Percentiles rank a stretch among this genome's conserved stretches.
phyloP scores from a whole-genome alignment of 202 grass and related monocot genomes.

The Zoysia matrella region DNA sequence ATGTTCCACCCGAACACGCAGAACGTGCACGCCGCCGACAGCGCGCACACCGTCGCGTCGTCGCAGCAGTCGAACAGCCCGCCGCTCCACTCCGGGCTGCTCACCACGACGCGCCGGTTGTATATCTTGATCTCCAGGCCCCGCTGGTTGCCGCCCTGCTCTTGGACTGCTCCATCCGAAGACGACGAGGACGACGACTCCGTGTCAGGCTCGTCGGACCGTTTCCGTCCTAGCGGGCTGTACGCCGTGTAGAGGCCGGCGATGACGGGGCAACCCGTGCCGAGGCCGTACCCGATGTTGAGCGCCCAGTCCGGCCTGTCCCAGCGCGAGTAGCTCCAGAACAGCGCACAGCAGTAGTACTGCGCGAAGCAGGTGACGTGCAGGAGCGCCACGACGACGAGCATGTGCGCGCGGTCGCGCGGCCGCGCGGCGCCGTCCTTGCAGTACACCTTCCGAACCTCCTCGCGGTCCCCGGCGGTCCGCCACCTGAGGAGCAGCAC shows the following conservation, averaged over 20 bases:
- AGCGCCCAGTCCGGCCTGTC: slow-evolving; percentile 69
- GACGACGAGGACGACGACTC: neutral
- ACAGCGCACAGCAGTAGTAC: slow-evolving; percentile 81
- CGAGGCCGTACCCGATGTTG: slow-evolving; percentile 77
- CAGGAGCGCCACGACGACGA: slow-evolving; percentile 64
- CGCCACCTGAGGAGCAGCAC: slow-evolving; percentile 74
- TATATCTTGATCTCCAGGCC: slow-evolving; percentile 59
- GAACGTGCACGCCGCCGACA: slow-evolving; percentile 75
- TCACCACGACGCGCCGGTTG: slow-evolving; percentile 74
- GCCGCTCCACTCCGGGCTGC: slow-evolving; percentile 87
- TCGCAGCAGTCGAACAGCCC: slow-evolving; percentile 89
- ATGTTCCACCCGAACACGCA: slow-evolving; percentile 99
- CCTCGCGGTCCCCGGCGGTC: slow-evolving; percentile 46
- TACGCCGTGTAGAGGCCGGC: slow-evolving; percentile 66
- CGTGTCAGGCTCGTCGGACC: slow-evolving; percentile 30
- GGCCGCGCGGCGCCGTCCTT: slow-evolving; percentile 55
- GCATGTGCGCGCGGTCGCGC: slow-evolving; percentile 67
- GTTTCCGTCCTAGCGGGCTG: slow-evolving; percentile 65
- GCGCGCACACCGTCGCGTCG: slow-evolving; percentile 68
- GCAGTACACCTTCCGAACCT: slow-evolving; percentile 67
- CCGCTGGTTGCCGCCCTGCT: neutral
- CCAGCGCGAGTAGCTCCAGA: slow-evolving; percentile 67
- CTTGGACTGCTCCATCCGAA: neutral
- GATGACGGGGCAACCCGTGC: slow-evolving; percentile 52
- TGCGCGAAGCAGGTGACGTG: slow-evolving; percentile 79